Base-by-base conservation (phyloP, 2,329 filamentous ascomycete genomes). In the Aspergillus tanneri region DNA sequence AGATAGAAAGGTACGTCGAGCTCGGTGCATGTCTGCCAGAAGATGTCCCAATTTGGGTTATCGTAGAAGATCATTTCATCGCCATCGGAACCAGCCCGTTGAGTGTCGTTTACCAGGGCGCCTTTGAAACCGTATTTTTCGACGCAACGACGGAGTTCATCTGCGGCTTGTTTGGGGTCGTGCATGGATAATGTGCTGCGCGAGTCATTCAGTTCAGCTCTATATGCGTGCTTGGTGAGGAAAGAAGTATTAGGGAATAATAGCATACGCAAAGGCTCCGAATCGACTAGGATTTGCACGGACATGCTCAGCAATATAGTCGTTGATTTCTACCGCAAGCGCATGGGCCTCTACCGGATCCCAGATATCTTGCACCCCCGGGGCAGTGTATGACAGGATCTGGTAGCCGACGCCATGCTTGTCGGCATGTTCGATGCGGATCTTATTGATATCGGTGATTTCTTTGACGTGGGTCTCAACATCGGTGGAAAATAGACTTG, bases 11-110 rank as follows among this genome's bases (percentile, higher is more conserved):
- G 82, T 0, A 85, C 82, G 47, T 85, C 79, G 0, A 86, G 76
- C 35, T 84, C 78, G 1, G 72, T 73, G 7, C 77, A 74, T 0
- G 76, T 77, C 10, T 72, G 60, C 83, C 83, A 86, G 72, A 86
- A 85, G 18, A 76, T 63, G 24, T 70, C 67, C 74, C 78, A 87
- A 50, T 79, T 75, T 0, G 77, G 72, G 7, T 75, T 70, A 59
- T 86, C 84, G 67, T 85, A 86, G 68, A 85, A 86, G 61, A 85
- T 70, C 72, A 82, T 79, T 19, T 77, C 76, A 47, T 84, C 80
- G 28, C 81, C 82, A 48, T 83, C 78, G 0, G 69, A 53, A 3
- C 81, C 81, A 12, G 79, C 74, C 22, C 78, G 77, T 59, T 86
- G 83, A 2, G 76, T 80, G 60, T 85, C 80, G 58, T 84, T 84